A percentile compares a stretch with the other conserved stretches of the same genome.
These are phyloP conservation scores for Chaetomium sp. DNA, from an alignment of 2,329 filamentous ascomycete species.

Conservation along the genomic window DNA sequence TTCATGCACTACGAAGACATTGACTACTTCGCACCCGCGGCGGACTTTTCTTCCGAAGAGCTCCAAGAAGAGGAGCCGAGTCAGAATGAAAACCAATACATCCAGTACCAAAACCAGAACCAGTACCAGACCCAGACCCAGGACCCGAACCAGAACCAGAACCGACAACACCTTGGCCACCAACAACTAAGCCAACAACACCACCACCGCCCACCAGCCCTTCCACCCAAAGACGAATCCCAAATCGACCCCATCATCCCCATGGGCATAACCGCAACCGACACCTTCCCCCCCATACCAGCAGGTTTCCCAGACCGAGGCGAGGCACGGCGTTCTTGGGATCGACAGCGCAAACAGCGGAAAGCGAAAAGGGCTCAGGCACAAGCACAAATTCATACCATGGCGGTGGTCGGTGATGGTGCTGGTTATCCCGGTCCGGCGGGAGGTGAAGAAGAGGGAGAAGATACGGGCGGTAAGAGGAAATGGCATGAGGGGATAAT, in stretches of 20 bases:
- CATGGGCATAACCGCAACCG: background rate
- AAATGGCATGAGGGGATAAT: no score
- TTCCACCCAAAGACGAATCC: slow-evolving; percentile 16
- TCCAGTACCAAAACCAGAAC: background rate
- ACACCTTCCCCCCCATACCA: slow-evolving; percentile 16
- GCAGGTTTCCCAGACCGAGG: slow-evolving; percentile 5
- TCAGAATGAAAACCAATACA: background rate
- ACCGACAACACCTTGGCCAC: no score
- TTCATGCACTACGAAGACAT: slow-evolving; percentile 25
- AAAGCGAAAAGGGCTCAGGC: slow-evolving; percentile 1
- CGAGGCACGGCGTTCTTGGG: slow-evolving; percentile 15
- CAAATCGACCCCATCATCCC: slow-evolving; percentile 2
- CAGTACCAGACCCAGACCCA: no score
- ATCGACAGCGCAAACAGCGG: slow-evolving; percentile 16
- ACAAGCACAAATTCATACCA: background rate
- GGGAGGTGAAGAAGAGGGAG: background rate
- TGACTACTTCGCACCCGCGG: slow-evolving; percentile 11
- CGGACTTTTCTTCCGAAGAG: background rate
- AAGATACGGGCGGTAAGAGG: no score
- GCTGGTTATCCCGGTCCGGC: background rate
- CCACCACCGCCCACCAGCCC: background rate
- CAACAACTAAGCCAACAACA: no score
- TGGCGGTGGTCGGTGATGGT: background rate
- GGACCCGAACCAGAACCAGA: no score
- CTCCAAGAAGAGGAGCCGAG: background rate